phyloP scores from a whole-genome alignment of 495 filamentous ascomycete genomes.

The Aspergillus homomorphus region DNA sequence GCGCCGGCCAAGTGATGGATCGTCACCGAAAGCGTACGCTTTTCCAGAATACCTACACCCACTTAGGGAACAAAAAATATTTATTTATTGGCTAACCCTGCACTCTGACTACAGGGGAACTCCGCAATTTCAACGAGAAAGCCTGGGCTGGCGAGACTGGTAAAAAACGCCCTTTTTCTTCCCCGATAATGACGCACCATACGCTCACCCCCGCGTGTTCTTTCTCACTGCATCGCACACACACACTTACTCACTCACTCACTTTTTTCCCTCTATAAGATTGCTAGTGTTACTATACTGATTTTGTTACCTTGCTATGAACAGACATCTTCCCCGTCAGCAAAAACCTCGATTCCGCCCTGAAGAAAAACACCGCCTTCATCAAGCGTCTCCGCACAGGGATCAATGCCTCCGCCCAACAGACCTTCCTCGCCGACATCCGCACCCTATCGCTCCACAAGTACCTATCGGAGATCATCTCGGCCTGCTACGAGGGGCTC shows the following conservation, averaged over 20 bases:
- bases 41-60: background rate
- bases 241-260: background rate
- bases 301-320: conserved; percentile 11
- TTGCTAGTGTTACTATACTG: background rate
- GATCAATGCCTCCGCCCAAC: conserved; percentile 70
- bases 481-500: conserved; percentile 95
- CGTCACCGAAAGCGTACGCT: conserved; percentile 75
- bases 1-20: conserved; percentile 59
- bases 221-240: conserved; percentile 11
- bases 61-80: no score
- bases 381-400: conserved; percentile 95
- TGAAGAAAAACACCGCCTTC: conserved; percentile 99
- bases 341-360: conserved; percentile 84
- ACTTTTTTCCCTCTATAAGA: background rate
- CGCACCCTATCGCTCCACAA: conserved; percentile 91
- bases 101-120: conserved; percentile 62
- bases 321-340: conserved; percentile 77
- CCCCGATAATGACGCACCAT: conserved; percentile 1
- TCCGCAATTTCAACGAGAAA: conserved; percentile 80
- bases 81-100: no score
- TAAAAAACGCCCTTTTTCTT: conserved; percentile 33
- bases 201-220: background rate
- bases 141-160: conserved; percentile 87
- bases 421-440: conserved; percentile 87
- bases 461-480: conserved; percentile 96